phyloP scores from a whole-genome alignment of 495 filamentous ascomycete genomes.

The Sporormia fimetaria region DNA sequence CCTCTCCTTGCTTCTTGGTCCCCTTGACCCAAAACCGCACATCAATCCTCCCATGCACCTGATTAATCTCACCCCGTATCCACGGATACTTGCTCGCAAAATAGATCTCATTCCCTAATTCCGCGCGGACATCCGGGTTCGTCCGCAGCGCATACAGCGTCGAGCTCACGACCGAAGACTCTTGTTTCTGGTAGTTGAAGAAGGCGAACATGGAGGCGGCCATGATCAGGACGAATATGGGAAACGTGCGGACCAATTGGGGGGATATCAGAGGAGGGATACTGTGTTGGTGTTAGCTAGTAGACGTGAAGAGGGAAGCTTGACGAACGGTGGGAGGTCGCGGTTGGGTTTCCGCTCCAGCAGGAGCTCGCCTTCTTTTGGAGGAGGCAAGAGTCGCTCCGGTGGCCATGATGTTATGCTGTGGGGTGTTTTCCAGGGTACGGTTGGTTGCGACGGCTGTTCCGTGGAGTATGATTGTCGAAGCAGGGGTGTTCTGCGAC shows the following conservation, averaged over 20 bases:
- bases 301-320: not conserved
- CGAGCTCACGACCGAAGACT: conserved; percentile 66
- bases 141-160: conserved; percentile 87
- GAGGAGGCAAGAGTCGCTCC: conserved; percentile 18
- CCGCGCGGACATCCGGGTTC: conserved; percentile 55
- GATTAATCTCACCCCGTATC: conserved; percentile 89
- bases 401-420: conserved; percentile 24
- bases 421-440: conserved; percentile 24
- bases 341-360: conserved; percentile 16
- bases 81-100: conserved; percentile 80
- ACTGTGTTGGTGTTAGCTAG: conserved; percentile 3
- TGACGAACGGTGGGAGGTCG: conserved; percentile 17
- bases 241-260: conserved; percentile 38
- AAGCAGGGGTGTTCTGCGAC: conserved; percentile 5
- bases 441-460: conserved; percentile 2
- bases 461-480: conserved; percentile 5
- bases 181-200: conserved; percentile 97
- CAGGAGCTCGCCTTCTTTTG: conserved; percentile 18
- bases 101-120: conserved; percentile 85
- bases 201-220: conserved; percentile 61
- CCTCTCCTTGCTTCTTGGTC: conserved; percentile 55
- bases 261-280: conserved; percentile 18
- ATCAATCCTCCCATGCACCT: conserved; percentile 82
- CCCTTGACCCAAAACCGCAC: conserved; percentile 83
- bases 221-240: conserved; percentile 49